Evolutionary conservation across 345 rosid species (phyloP).

Genomic region (Bruguiera gymnorhiza): DNA sequence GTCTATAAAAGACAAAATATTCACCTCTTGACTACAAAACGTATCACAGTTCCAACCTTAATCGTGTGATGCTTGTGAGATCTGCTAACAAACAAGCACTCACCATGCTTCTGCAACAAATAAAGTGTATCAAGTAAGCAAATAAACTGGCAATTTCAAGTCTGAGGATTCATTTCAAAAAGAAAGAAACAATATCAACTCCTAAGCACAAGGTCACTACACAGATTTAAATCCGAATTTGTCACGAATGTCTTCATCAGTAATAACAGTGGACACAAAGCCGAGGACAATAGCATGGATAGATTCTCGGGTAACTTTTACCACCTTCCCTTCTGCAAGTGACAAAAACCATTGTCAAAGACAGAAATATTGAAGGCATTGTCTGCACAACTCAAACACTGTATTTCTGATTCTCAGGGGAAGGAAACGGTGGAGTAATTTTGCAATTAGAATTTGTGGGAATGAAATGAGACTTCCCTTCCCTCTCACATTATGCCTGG

Average conservation of each 20-base stretch:
- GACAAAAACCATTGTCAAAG: constrained; percentile 1
- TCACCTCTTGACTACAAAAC: constrained; percentile 74
- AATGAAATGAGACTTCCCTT: no score
- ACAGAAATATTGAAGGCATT: neutral
- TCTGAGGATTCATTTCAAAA: neutral
- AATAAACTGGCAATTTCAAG: neutral
- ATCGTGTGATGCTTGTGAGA: constrained; percentile 54
- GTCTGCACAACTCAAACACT: no score
- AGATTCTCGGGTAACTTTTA: constrained; percentile 62
- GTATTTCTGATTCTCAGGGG: no score
- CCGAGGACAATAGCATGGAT: constrained; percentile 78
- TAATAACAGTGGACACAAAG: constrained; percentile 68
- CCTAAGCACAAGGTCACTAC: constrained; percentile 4
- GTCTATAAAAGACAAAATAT: constrained; percentile 7
- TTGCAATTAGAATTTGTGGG: no score
- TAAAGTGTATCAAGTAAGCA: neutral
- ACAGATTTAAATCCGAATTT: constrained; percentile 62
- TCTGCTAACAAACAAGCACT: constrained; percentile 51
- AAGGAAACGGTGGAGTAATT: no score
- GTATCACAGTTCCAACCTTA: constrained; percentile 67
- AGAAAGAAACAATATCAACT: neutral
- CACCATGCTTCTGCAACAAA: constrained; percentile 47
- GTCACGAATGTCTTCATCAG: constrained; percentile 57
- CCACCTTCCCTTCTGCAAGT: constrained; percentile 68
- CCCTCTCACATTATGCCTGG: no score